Conservation (phyloP, 2,329 filamentous ascomycete genomes). For the Orbilia ellipsospora region DNA sequence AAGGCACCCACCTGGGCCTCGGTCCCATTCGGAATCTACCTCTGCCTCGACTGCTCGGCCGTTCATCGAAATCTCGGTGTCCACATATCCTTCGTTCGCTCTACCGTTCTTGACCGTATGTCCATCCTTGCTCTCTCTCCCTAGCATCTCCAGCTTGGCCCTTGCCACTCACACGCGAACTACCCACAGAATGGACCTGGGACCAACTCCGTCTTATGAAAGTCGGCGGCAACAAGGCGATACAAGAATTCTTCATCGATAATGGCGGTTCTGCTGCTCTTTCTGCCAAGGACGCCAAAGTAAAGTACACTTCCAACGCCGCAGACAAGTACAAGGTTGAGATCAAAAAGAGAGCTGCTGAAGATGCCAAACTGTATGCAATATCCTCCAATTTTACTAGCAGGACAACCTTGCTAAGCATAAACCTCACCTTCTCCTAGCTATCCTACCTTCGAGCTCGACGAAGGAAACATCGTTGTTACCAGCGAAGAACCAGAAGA, state of each 20-base stretch:
- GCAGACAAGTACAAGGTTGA: conserved; percentile 98
- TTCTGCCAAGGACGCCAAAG: conserved; percentile 95
- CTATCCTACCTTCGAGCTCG: conserved; percentile 86
- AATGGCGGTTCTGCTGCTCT: conserved; percentile 94
- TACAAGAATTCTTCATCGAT: conserved; percentile 97
- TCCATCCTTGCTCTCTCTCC: conserved; percentile 55
- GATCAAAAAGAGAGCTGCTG: conserved; percentile 82
- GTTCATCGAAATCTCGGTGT: conserved; percentile 98
- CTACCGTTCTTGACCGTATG: conserved; percentile 97
- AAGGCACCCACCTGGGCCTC: conserved; percentile 99
- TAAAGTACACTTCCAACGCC: conserved; percentile 93
- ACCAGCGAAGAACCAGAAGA: conserved; percentile 87
- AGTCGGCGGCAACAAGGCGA: conserved; percentile 96
- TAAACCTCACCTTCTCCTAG: conserved; percentile 64
- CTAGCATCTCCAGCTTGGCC: conserved; percentile 14
- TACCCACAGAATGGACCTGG: conserved; percentile 88
- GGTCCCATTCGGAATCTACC: conserved; percentile 95
- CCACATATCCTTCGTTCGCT: conserved; percentile 98
- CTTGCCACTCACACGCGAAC: conserved; percentile 26
- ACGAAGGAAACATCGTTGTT: conserved; percentile 71
- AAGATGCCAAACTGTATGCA: conserved; percentile 83
- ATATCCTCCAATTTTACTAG: conserved; percentile 60
- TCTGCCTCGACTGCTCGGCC: conserved; percentile 96
- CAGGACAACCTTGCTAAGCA: conserved; percentile 1
- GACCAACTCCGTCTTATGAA: conserved; percentile 98